Evolutionary conservation across 257 asterid genomes (phyloP), one percentile per base, ranked within the genome.

Genomic region (Ilex asprella): DNA sequence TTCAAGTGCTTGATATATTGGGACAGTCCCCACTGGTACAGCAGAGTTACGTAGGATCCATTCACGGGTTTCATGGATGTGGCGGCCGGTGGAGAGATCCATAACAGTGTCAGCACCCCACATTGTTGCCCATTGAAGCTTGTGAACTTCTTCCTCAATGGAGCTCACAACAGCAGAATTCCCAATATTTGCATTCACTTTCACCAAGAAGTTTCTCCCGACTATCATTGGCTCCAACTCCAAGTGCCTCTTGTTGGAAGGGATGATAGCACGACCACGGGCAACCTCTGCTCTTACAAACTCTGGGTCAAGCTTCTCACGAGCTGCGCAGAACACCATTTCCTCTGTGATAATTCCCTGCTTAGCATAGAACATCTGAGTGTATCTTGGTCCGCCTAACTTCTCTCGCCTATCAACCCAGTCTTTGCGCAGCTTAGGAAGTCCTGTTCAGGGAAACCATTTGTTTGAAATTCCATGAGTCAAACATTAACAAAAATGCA

Each of bases 61-160:
- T 67, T 92, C 98, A 15, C 98, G 97, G 16, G 98, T 92, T 60
- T 92, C 97, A 12, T 92, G 97, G 73, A 92, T 92, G 81, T 92
- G 95, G 44, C 93, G 87, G 0, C 98, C 98, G 0, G 98, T 88
- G 0, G 98, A 92, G 39, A 92, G 98, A 67, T 92, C 97, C 97
- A 92, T 92, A 11, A 86, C 83, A 2, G 98, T 92, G 61, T 92
- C 98, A 1, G 97, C 98, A 3, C 97, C 97, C 97, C 98, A 92
- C 97, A 88, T 89, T 32, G 97, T 92, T 46, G 97, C 98, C 98
- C 97, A 92, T 65, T 92, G 97, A 30, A 92, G 98, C 73, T 92
- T 92, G 74, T 92, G 95, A 49, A 92, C 98, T 79, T 92, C 97
- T 75, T 92, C 95, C 71, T 92, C 98, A 7, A 92, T 92, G 10